A percentile compares a stretch with the other conserved stretches of the same genome.
Evolutionary conservation across 345 rosid genomes (phyloP).

Genomic region (Isatis tinctoria): DNA sequence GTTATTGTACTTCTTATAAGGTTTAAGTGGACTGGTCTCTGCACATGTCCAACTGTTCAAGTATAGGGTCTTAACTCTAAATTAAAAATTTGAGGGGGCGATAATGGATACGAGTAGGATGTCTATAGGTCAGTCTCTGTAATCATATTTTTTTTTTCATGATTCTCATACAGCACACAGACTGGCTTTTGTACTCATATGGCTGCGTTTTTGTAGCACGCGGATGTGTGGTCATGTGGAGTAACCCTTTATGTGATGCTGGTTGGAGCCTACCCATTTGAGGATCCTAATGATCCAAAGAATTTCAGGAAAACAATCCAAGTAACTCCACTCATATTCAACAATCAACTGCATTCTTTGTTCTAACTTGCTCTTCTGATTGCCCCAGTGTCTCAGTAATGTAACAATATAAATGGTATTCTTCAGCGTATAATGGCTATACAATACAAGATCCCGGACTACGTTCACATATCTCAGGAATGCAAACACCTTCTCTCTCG

Average conservation of each 20-base stretch:
- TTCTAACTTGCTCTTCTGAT: neutral
- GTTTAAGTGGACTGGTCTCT: neutral
- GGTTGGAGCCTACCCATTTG: conserved; percentile 94
- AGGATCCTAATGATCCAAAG: conserved; percentile 81
- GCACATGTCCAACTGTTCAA: neutral
- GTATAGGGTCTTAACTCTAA: neutral
- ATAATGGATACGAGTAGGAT: neutral
- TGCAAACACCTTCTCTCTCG: conserved; percentile 78
- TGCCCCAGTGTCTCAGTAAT: neutral
- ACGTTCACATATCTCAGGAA: conserved; percentile 77
- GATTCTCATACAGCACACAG: neutral
- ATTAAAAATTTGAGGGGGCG: neutral
- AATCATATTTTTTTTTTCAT: neutral
- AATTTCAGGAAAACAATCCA: conserved; percentile 91
- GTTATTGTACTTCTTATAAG: neutral
- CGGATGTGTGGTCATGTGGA: conserved; percentile 98
- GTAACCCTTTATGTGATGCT: conserved; percentile 92
- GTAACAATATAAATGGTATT: neutral
- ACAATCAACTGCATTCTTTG: neutral
- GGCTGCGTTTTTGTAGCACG: conserved; percentile 44
- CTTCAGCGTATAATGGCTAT: conserved; percentile 77
- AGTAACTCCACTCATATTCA: conserved; percentile 36
- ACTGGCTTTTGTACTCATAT: neutral
- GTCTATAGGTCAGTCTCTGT: neutral
- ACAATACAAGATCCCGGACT: conserved; percentile 83